phyloP scores from a whole-genome alignment of 2,329 filamentous ascomycete genomes.

The Ceratocystis cubensis region DNA sequence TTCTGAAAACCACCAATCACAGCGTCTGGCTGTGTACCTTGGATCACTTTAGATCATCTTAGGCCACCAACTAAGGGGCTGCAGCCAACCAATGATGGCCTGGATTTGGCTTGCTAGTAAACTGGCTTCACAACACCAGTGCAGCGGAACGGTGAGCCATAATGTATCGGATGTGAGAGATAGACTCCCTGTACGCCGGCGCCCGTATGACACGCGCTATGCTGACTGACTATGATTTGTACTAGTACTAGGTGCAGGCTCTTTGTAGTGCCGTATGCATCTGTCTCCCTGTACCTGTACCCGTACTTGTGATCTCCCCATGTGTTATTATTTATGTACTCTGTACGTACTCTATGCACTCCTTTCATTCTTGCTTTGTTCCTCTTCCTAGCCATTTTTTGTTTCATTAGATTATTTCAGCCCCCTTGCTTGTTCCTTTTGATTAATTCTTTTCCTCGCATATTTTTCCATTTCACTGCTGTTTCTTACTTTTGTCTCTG shows the following conservation, averaged over 20 bases:
- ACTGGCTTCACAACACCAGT: neutral
- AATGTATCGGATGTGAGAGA: neutral
- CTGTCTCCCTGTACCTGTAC: neutral
- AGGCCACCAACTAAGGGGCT: neutral
- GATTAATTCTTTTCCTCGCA: neutral
- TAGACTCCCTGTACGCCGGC: neutral
- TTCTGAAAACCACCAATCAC: neutral
- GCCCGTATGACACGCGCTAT: neutral
- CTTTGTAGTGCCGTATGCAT: too few species aligned
- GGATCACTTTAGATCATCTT: neutral
- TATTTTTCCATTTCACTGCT: neutral
- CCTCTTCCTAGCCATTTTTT: neutral
- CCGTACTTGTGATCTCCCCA: neutral
- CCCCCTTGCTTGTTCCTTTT: neutral
- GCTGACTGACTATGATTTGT: neutral
- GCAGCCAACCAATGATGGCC: neutral
- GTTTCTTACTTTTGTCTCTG: neutral
- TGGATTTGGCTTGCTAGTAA: neutral
- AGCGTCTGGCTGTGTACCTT: neutral
- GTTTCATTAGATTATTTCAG: neutral
- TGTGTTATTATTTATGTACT: neutral
- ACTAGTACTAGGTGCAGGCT: neutral
- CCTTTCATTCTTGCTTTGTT: neutral
- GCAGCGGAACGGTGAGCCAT: neutral
- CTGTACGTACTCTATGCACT: conserved; percentile 1